Evolutionary conservation across 2,329 filamentous ascomycete species (phyloP).

Genomic region (Aspergillus eucalypticola): DNA sequence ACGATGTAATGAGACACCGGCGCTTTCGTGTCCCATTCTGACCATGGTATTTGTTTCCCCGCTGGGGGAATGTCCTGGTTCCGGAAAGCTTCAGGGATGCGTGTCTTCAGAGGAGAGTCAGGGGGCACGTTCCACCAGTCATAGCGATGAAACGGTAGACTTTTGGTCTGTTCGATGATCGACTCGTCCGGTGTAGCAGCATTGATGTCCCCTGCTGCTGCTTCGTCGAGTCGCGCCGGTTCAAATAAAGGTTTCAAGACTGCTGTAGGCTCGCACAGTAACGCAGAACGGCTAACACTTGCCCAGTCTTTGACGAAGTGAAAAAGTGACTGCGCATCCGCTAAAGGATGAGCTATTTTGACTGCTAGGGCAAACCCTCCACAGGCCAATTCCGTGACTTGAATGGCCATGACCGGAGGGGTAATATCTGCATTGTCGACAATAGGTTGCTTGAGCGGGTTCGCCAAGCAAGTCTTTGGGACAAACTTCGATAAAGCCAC

Average conservation of each 20-base stretch:
- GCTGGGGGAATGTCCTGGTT: constrained; percentile 31
- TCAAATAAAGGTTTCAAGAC: constrained; percentile 40
- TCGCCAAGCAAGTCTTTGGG: constrained; percentile 6
- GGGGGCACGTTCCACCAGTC: constrained; percentile 46
- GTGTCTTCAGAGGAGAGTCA: constrained; percentile 10
- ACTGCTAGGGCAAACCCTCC: constrained; percentile 47
- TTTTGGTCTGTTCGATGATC: constrained; percentile 25
- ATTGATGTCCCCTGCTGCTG: constrained; percentile 29
- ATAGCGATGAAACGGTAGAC: constrained; percentile 49
- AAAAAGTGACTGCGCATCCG: constrained; percentile 48
- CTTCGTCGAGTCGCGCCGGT: constrained; percentile 41
- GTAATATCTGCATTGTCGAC: constrained; percentile 36
- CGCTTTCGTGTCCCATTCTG: constrained; percentile 42
- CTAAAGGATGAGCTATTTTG: constrained; percentile 48
- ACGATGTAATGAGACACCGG: constrained; percentile 38
- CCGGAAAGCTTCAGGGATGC: constrained; percentile 15
- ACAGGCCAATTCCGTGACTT: constrained; percentile 45
- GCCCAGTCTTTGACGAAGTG: constrained; percentile 49
- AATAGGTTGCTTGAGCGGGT: constrained; percentile 30
- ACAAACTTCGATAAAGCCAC: not conserved
- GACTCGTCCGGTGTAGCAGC: constrained; percentile 24
- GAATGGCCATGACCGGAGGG: constrained; percentile 39
- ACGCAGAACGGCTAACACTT: constrained; percentile 24
- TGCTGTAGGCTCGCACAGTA: not conserved
- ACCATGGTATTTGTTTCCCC: constrained; percentile 41